phyloP scores from a whole-genome alignment of 2,329 filamentous ascomycete species.

The Byssothecium circinans region DNA sequence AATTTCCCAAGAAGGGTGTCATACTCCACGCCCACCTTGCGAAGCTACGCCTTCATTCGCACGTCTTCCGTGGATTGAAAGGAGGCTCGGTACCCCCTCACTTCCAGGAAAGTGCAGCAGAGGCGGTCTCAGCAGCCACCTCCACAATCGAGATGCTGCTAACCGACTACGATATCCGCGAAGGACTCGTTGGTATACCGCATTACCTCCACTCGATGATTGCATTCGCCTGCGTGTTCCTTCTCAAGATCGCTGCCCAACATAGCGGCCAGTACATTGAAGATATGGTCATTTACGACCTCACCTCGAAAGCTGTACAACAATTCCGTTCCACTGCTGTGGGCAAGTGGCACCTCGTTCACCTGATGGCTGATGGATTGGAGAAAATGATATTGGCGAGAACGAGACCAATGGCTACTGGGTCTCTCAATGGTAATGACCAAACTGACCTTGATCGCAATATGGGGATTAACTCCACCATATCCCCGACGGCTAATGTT shows the following conservation, averaged over 20 bases:
- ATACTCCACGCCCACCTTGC: slow-evolving; percentile 58
- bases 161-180: slow-evolving; percentile 47
- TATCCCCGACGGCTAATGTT: slow-evolving; percentile 13
- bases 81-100: slow-evolving; percentile 52
- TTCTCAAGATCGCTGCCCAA: slow-evolving; percentile 53
- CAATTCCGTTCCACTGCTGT: slow-evolving; percentile 48
- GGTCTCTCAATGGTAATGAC: slow-evolving; percentile 3
- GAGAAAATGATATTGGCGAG: slow-evolving; percentile 43
- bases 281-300: slow-evolving; percentile 40
- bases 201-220: slow-evolving; percentile 58
- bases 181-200: slow-evolving; percentile 50
- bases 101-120: slow-evolving; percentile 51
- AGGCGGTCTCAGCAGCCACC: slow-evolving; percentile 52
- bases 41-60: slow-evolving; percentile 55
- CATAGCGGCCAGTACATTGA: slow-evolving; percentile 47
- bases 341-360: slow-evolving; percentile 51
- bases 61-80: slow-evolving; percentile 52
- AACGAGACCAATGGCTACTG: too few relatives aligned
- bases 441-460: slow-evolving; percentile 5
- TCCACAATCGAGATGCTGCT: slow-evolving; percentile 51
- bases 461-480: slow-evolving; percentile 8
- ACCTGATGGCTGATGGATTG: slow-evolving; percentile 51
- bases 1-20: slow-evolving; percentile 54
- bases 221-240: slow-evolving; percentile 56
- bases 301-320: slow-evolving; percentile 44